A percentile compares a stretch with the other conserved stretches of the same genome.
Evolutionary conservation across 2,329 filamentous ascomycete genomes (phyloP).

Genomic region (Trichocomaceae sp.): DNA sequence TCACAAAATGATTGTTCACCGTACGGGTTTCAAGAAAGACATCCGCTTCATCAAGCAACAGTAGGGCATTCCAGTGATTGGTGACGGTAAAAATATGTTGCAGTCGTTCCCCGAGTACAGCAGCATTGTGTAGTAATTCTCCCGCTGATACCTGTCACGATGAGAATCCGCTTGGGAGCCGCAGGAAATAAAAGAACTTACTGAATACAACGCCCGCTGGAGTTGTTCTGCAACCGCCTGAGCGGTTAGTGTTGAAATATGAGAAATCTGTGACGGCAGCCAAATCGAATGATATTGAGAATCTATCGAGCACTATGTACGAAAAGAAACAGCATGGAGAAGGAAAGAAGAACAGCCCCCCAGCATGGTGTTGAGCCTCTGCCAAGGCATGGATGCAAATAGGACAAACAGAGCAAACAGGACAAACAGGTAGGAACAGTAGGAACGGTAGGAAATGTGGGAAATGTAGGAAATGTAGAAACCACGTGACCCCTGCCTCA

Average conservation of each 20-base stretch:
- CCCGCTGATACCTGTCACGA: constrained; percentile 3
- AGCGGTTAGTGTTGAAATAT: constrained; percentile 10
- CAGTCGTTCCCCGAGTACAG: constrained; percentile 4
- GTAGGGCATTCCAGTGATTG: constrained; percentile 39
- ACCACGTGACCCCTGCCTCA: too few relatives aligned
- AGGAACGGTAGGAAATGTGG: too few relatives aligned
- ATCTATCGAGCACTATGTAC: neutral
- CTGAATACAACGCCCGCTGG: constrained; percentile 17
- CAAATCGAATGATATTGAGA: neutral
- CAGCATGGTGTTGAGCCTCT: neutral
- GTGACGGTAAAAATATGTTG: constrained; percentile 1
- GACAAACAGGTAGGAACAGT: too few relatives aligned
- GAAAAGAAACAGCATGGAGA: neutral
- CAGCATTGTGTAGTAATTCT: constrained; percentile 8
- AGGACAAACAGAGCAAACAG: too few relatives aligned
- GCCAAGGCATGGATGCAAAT: too few relatives aligned
- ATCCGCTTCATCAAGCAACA: constrained; percentile 40
- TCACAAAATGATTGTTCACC: constrained; percentile 3
- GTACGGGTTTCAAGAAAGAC: neutral
- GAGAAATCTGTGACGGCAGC: neutral
- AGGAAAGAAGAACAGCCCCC: neutral
- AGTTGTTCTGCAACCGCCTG: constrained; percentile 18
- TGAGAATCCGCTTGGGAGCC: neutral
- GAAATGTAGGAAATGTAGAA: too few relatives aligned
- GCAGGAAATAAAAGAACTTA: constrained; percentile 12